Evolutionary conservation across 345 rosid species (phyloP), one percentile per base, ranked within the genome.

Genomic region (Arabis alpina): DNA sequence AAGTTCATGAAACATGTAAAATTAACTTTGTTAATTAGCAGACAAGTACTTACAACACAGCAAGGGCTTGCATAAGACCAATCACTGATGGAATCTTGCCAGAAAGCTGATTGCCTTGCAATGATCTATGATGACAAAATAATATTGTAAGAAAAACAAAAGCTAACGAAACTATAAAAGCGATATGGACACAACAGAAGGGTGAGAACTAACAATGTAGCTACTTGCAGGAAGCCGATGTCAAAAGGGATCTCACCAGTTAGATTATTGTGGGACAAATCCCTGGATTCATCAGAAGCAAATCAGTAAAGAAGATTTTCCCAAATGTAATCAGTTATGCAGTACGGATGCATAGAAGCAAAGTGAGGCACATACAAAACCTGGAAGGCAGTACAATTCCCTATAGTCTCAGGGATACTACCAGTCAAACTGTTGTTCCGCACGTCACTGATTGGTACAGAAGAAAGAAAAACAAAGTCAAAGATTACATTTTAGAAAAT

Each of bases 21-120:
- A 37, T 3, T 49, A 42, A 62, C 13, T 64, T 52, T 6, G 11
- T 30, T 55, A 61, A 39, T 34, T 25, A 51, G 64, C 53, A 43
- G 64, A 48, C 44, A 47, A 42, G 70, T 48, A 79, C 99, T 86
- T 82, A 94, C 99, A 94, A 61, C 15, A 94, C 99, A 67, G 99
- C 97, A 72, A 94, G 99, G 23, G 99, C 99, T 79, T 94, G 99
- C 99, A 94, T 94, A 19, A 94, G 85, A 73, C 99, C 99, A 51
- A 94, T 85, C 57, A 94, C 99, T 10, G 90, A 83, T n/a, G 99
- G 99, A 49, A 94, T 91, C 78, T 81, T 75, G 54, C 99, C 99
- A 8, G 83, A 81, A 5, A 94, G 83, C 69, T 25, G 87, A 80
- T 94, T 94, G 48, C 90, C 89, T 89, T 94, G 99, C 85, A 94